Evolutionary conservation across 345 rosid species (phyloP), one percentile per base, ranked within the genome.

Genomic region (Sonneratia alba): DNA sequence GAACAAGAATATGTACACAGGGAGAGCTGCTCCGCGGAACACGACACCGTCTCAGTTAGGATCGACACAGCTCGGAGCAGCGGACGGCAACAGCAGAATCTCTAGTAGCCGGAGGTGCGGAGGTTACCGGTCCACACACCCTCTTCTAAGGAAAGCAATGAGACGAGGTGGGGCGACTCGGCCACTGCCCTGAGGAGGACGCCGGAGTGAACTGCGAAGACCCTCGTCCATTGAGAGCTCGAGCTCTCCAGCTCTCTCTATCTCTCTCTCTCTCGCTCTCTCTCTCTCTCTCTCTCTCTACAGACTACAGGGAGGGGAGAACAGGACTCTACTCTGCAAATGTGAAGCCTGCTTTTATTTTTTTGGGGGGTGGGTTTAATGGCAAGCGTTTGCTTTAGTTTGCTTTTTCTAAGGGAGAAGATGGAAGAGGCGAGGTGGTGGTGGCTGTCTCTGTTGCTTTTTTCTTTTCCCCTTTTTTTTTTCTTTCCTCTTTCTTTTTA

Each of bases 1-100:
- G 37, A 78, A 62, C 66, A 68, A 19, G 62, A 77, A 77, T 75
- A 36, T 43, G 71, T 57, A 73, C 64, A 75, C 70, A 2, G 45
- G 10, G 45, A 49, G 32, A 13, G 19, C 59, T n/a, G 32, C 32
- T n/a, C 63, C 3, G 63, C 21, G 21, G 24, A n/a, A n/a, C 34
- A 32, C 21, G 21, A 53, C 57, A 7, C n/a, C 22, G 57, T 53
- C n/a, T 4, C 57, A 22, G 63, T 57, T 22, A n/a, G 63, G 34
- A 12, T 57, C n/a, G 32, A 57, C 13, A 11, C 63, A 57, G 63
- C 34, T n/a, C 32, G 63, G 2, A 22, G 63, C 32, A 57, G 62
- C 24, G 32, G 24, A 6, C 32, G 32, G 32, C 32, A 22, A 22
- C 11, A 16, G 57, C 57, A 15, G 57, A 53, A 53, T 16, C 57